phyloP scores from a whole-genome alignment of 257 asterid species.

The Gynochthodes officinalis region DNA sequence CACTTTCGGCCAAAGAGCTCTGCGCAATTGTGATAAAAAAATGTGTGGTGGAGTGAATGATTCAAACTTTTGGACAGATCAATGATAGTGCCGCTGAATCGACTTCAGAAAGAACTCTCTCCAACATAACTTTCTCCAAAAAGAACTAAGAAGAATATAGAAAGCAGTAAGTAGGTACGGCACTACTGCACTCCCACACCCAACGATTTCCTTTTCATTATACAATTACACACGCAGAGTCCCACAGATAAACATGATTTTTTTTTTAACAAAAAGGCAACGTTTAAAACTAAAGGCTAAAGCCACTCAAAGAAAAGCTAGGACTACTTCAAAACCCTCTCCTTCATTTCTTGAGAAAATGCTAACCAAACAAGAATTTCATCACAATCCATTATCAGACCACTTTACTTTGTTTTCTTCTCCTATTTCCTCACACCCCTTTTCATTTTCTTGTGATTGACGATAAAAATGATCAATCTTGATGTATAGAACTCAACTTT shows the following conservation, averaged over 20 bases:
- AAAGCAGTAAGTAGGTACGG: background rate
- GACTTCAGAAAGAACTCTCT: too few relatives aligned
- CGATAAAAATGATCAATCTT: conserved; percentile 3
- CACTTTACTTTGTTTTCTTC: conserved; percentile 24
- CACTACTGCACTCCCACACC: background rate
- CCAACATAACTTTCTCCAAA: too few relatives aligned
- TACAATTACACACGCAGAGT: conserved; percentile 4
- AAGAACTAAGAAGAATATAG: background rate
- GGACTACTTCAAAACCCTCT: conserved; percentile 3
- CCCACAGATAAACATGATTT: conserved; percentile 20
- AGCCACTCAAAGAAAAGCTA: background rate
- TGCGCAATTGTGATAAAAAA: too few relatives aligned
- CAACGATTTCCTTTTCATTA: background rate
- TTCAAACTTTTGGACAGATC: too few relatives aligned
- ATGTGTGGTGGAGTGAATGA: too few relatives aligned
- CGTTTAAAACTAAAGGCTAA: background rate
- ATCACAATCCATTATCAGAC: conserved; percentile 14
- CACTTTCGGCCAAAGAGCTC: too few relatives aligned
- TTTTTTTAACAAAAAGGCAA: background rate
- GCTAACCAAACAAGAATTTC: background rate
- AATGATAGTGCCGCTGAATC: too few relatives aligned
- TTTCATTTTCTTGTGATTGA: background rate
- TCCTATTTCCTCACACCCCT: background rate
- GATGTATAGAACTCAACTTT: background rate
- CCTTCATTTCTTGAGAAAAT: background rate